Base-by-base conservation (phyloP, 805 yeast species). In the Hermanozyma aechmeae region DNA sequence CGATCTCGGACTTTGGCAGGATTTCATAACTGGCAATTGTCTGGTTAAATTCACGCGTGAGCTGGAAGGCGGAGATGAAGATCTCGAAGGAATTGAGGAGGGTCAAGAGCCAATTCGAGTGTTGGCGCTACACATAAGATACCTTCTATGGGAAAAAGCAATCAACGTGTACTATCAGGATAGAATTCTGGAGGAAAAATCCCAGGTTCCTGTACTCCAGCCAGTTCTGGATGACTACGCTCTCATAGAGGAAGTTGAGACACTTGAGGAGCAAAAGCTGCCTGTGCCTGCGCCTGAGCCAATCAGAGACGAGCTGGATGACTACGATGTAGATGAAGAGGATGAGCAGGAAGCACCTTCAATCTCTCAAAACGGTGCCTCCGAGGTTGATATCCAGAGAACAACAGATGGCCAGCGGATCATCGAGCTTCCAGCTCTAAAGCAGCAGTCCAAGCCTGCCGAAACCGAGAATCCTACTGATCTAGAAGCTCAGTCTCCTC, bases 111-210 rank as follows among this genome's bases (percentile, higher is more conserved):
- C 61, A 15, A 35, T 57, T 14, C 46, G 47, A 23, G 32, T 50
- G 27, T 38, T 80, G 24, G 78, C 85, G 5, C 56, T 79, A 27
- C 79, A 73, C 37, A 53, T 79, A 14, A 59, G 89, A 38, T 79
- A 78, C 40, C 64, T 79, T 9, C 55, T 81, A 15, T 81, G 83
- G 73, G 87, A 80, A 42, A 75, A 71, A 46, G 86, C 79, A 13
- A 63, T 75, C 7, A 79, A 74, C 43, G 56, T 46, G 37, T 60
- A 51, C 39, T 67, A 56, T 35, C 35, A 10, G 9, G 20, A 10
- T 6, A 17, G 20, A 17, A 17, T 10, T 17, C 20, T 10, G 10
- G 10, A 10, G 20, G 20, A 7, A 10, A 17, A 6, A 17, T 6
- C 10, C 9, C 6, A 6, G 9, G 24, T 13, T 22, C 24, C n/a